Percentiles rank a stretch among this genome's conserved stretches.
Evolutionary conservation across 768 basidiomycete species (phyloP).

Genomic region (Trametes meyenii): DNA sequence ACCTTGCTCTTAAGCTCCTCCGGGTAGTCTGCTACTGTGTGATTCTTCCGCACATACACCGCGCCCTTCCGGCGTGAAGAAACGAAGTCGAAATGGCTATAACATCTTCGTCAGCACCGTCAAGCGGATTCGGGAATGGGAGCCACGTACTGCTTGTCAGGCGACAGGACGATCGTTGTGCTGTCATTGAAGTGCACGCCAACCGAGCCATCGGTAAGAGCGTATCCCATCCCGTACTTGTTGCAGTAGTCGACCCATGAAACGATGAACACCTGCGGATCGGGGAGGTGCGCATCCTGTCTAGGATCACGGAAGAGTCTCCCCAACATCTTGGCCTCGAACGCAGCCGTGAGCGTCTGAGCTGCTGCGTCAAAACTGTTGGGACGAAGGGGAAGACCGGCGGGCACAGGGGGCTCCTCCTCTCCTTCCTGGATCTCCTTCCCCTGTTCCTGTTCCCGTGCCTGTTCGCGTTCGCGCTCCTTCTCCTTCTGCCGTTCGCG

Average conservation of each 20-base stretch:
- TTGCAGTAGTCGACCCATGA: constrained; percentile 99
- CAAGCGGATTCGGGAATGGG: constrained; percentile 2
- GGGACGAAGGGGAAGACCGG: constrained; percentile 36
- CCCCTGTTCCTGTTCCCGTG: constrained; percentile 2
- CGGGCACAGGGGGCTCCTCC: constrained; percentile 23
- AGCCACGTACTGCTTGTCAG: constrained; percentile 78
- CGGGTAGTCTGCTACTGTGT: constrained; percentile 71
- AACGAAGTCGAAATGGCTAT: constrained; percentile 89
- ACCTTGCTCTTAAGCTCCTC: constrained; percentile 88
- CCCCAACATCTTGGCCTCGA: constrained; percentile 66
- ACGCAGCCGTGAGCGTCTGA: constrained; percentile 56
- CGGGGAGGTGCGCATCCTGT: constrained; percentile 51
- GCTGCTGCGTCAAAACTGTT: constrained; percentile 72
- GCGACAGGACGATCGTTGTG: constrained; percentile 80
- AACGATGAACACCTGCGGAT: constrained; percentile 87
- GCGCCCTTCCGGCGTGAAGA: constrained; percentile 65
- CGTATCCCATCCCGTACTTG: constrained; percentile 99
- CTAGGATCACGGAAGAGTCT: constrained; percentile 69
- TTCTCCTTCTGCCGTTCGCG: constrained; percentile 22
- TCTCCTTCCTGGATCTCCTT: constrained; percentile 1
- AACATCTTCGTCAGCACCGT: constrained; percentile 3
- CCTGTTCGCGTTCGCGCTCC: constrained; percentile 17
- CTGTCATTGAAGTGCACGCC: constrained; percentile 98
- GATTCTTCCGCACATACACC: constrained; percentile 71
- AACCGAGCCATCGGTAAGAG: constrained; percentile 91